A percentile compares a stretch with the other conserved stretches of the same genome.
These are phyloP conservation scores for Cordyceps cicadae DNA, from an alignment of 2,329 filamentous ascomycete genomes.

Conservation along the genomic window DNA sequence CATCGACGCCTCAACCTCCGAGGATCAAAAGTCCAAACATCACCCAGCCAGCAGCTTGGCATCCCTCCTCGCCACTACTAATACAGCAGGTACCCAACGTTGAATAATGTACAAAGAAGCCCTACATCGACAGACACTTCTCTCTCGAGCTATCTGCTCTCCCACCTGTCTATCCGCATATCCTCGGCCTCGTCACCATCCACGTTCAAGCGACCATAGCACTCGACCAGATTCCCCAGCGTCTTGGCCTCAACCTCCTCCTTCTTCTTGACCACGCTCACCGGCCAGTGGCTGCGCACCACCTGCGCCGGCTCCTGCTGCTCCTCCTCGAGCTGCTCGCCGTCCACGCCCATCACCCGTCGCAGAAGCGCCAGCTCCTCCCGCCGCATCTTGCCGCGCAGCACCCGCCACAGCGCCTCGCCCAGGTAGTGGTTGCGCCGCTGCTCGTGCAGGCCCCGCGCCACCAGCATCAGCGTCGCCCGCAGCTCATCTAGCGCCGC, in stretches of 20 bases:
- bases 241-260: neutral
- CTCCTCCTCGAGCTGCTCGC: neutral
- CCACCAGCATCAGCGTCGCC: neutral
- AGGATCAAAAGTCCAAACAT: neutral
- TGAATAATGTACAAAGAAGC: neutral
- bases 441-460: neutral
- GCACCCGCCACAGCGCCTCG: neutral
- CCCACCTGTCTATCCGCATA: neutral
- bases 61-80: neutral
- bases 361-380: neutral
- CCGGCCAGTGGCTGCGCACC: constrained; percentile 1
- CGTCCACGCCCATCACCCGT: neutral
- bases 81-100: no score
- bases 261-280: neutral
- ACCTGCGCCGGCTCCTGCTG: neutral
- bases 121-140: neutral
- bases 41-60: neutral
- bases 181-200: neutral
- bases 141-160: neutral
- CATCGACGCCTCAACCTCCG: no score
- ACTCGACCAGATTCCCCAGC: neutral
- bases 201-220: neutral
- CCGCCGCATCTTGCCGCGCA: neutral
- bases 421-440: neutral
- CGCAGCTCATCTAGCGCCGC: neutral